Base-by-base conservation (phyloP, 306 rosid species). In the Vicia villosa region DNA sequence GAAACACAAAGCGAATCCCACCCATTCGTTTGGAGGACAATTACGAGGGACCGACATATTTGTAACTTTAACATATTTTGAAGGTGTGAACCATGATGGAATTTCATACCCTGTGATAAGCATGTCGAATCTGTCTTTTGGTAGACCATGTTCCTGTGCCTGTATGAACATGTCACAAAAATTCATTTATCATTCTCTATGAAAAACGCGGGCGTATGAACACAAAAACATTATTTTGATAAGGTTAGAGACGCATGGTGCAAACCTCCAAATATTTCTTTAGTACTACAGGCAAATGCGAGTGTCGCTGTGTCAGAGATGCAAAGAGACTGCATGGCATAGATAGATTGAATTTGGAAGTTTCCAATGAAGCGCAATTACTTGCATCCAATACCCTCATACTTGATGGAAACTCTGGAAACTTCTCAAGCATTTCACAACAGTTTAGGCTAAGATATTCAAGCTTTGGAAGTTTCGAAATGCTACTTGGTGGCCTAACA, bases 1-100 rank as follows among this genome's bases (percentile, higher is more conserved):
- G 70, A 76, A 76, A 60, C 81, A 81, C 75, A 76, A n/a, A 3
- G 84, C 79, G 65, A 66, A 60, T 72, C 75, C 78, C 40, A 72
- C 72, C 81, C 77, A 76, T 46, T 71, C 75, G n/a, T 20, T 43
- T 16, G 22, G 28, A 52, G 69, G 73, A 45, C 52, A 68, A n/a
- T 68, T 38, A 19, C 4, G 69, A 76, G 75, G 78, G 17, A 66
- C 43, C 3, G 57, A 0, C 68, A 76, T 28, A 5, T 34, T 55
- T 56, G 81, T 78, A 20, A 54, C 40, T 14, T 54, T 61, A 61
- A 15, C 69, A 38, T 4, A 19, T 37, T 67, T 75, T 62, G 57
- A 67, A 61, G 63, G 79, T 22, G 26, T 10, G 70, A 79, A 79
- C 80, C 83, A 74, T 46, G 69, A 28, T n/a, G 80, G 77, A 56